Evolutionary conservation across 495 filamentous ascomycete genomes (phyloP).

Genomic region (Podospora pseudopauciseta): DNA sequence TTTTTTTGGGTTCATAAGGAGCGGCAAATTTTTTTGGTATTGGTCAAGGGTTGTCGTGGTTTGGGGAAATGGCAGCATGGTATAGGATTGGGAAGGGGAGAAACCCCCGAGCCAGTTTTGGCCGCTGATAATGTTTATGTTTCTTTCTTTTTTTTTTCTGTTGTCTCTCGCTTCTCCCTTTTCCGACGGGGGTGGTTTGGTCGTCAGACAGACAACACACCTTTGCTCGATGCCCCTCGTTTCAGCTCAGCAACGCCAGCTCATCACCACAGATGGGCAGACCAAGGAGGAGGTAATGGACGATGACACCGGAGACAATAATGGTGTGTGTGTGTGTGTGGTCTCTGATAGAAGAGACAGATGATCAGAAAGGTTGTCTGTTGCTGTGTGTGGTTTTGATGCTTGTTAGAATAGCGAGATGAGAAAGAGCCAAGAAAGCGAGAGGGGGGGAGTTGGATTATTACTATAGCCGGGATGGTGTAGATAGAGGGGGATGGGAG

Average conservation of each 20-base stretch:
- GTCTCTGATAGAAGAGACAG: neutral
- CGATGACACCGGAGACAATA: neutral
- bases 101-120: neutral
- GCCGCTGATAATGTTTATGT: slow-evolving; percentile 1
- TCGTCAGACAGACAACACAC: neutral
- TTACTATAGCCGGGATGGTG: neutral
- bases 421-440: neutral
- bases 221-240: neutral
- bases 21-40: neutral
- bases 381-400: neutral
- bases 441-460: neutral
- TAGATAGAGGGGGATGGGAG: neutral
- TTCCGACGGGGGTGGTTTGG: neutral
- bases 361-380: neutral
- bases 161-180: neutral
- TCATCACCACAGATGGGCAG: neutral
- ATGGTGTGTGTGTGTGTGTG: neutral
- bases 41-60: neutral
- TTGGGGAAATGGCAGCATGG: neutral
- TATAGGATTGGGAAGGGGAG: neutral
- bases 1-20: neutral
- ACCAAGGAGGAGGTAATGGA: neutral
- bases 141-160: neutral
- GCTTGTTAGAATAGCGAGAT: neutral
- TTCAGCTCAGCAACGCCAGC: neutral